Conservation (phyloP, 2,329 filamentous ascomycete species). For the Aspergillus costaricaensis region DNA sequence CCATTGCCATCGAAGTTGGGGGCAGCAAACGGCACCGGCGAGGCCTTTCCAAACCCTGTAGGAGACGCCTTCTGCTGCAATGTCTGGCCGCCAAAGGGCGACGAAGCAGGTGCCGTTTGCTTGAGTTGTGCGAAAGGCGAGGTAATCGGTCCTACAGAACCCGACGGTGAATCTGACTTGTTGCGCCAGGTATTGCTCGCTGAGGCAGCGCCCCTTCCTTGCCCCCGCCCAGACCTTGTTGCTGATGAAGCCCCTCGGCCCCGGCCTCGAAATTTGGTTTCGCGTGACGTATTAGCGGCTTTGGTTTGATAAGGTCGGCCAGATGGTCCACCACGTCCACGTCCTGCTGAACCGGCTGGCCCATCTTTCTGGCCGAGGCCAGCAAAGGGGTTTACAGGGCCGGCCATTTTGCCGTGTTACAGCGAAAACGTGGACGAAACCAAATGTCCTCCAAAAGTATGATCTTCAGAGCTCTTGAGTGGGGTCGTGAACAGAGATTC, state of each 20-base stretch:
- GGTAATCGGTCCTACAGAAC: slow-evolving; percentile 2
- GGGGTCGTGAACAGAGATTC: not conserved
- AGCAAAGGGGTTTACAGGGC: slow-evolving; percentile 33
- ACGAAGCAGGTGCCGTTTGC: slow-evolving; percentile 19
- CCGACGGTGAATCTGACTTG: slow-evolving; percentile 16
- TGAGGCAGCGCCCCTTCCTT: slow-evolving; percentile 22
- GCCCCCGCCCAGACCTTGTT: slow-evolving; percentile 20
- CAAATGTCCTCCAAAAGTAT: not conserved
- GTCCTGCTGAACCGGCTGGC: slow-evolving; percentile 24
- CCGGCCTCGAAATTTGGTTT: slow-evolving; percentile 24
- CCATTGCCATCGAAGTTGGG: slow-evolving; percentile 16
- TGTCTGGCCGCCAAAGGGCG: slow-evolving; percentile 19
- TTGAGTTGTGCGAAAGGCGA: slow-evolving; percentile 32
- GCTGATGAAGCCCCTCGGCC: slow-evolving; percentile 20
- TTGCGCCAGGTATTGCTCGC: slow-evolving; percentile 22
- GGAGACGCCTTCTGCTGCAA: slow-evolving; percentile 25
- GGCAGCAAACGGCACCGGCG: slow-evolving; percentile 15
- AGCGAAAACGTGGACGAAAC: slow-evolving; percentile 25
- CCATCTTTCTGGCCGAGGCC: slow-evolving; percentile 30
- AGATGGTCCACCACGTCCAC: slow-evolving; percentile 28
- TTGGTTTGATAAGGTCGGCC: slow-evolving; percentile 22
- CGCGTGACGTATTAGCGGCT: slow-evolving; percentile 20
- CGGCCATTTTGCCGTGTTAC: slow-evolving; percentile 34
- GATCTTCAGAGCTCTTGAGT: not conserved
- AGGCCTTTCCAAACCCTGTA: slow-evolving; percentile 21